phyloP scores from a whole-genome alignment of 805 yeast species.

The Wickerhamomyces canadensis region DNA sequence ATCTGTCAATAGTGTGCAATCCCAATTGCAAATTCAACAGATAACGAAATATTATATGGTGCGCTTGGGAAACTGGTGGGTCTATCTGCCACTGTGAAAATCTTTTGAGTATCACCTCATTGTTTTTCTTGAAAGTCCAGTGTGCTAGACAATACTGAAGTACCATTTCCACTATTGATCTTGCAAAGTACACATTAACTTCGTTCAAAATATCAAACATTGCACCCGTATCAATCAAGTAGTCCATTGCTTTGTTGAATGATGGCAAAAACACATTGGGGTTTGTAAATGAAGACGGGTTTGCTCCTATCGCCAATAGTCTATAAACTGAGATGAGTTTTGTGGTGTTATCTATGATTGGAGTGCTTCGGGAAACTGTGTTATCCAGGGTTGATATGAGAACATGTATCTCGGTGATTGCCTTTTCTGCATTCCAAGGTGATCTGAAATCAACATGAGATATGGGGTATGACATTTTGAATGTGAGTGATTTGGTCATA shows the following conservation, averaged over 20 bases:
- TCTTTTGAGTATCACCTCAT: constrained; percentile 17
- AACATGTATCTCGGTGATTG: constrained; percentile 18
- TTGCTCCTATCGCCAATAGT: constrained; percentile 30
- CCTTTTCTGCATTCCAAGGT: constrained; percentile 23
- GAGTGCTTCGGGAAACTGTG: constrained; percentile 1
- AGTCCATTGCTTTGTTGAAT: constrained; percentile 35
- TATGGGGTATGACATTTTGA: constrained; percentile 8
- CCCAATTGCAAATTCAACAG: constrained; percentile 33
- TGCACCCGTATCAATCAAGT: constrained; percentile 33
- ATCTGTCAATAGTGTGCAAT: constrained; percentile 16
- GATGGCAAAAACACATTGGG: constrained; percentile 32
- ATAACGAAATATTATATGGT: constrained; percentile 27
- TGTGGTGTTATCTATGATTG: constrained; percentile 19
- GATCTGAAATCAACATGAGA: constrained; percentile 16
- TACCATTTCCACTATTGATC: constrained; percentile 34
- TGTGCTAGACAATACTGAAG: constrained; percentile 41
- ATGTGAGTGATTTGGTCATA: background rate
- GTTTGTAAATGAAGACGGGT: constrained; percentile 26
- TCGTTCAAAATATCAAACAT: constrained; percentile 27
- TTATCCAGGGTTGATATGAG: constrained; percentile 5
- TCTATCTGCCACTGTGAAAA: constrained; percentile 30
- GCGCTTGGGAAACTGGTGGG: constrained; percentile 28
- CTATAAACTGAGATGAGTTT: constrained; percentile 25
- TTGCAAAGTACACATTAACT: constrained; percentile 19
- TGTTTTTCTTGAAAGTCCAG: constrained; percentile 29